Base-by-base conservation (phyloP, 1,139 yeast species). In the Saccharomycopsis phalli region DNA sequence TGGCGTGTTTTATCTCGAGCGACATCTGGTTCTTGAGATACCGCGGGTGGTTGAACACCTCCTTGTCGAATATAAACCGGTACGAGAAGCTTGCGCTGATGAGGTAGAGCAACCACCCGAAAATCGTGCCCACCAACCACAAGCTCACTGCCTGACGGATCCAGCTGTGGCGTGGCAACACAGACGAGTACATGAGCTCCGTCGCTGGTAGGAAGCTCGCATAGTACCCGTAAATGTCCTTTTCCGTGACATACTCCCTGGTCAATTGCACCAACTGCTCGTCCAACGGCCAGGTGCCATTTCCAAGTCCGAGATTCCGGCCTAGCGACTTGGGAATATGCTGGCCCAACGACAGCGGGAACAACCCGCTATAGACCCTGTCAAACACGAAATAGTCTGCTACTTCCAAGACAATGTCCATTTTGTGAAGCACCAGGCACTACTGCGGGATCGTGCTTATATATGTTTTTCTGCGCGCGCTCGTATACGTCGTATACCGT, bases 1-100 rank as follows among this genome's bases (percentile, higher is more conserved):
- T 51, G 1, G 96, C 95, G 55, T 78, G 80, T 48, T 69, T 63
- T 50, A 91, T 81, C 58, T 91, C 98, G 59, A 84, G 64, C 5
- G 71, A 62, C 71, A 91, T 76, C 64, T 91, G 98, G 63, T 91
- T 88, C 60, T 91, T 91, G 62, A 91, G 72, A 62, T 84, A 91
- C 59, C 95, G 75, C 46, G 98, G 98, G 59, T 91, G 98, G 63
- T 91, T 83, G 69, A 91, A 86, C 46, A 87, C 83, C 45, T 78
- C 77, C 55, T 77, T 80, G 62, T 91, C 97, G 59, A 84, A 91
- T 23, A 91, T 78, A 52, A 79, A 76, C 36, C 68, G 51, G 58
- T 83, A 91, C 11, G 94, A 79, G 26, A 82, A 53, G 13, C 76
- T 66, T 7, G 97, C 97, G 40, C 78, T 81, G n/a, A 62, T 49